phyloP scores from a whole-genome alignment of 768 basidiomycete genomes.

The Boletales sp. region DNA sequence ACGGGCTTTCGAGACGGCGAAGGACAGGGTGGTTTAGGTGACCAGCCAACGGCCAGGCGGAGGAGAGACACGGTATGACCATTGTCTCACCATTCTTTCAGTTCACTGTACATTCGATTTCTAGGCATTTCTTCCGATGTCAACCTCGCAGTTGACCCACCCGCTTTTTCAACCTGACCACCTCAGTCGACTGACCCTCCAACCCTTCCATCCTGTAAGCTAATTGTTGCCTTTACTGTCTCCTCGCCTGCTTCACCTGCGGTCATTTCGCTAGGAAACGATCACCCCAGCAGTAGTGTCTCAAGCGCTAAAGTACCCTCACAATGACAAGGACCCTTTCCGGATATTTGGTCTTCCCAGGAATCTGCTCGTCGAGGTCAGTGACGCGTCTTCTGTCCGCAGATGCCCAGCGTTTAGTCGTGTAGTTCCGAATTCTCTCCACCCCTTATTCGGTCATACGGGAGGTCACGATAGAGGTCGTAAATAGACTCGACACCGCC shows the following conservation, averaged over 20 bases:
- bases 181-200: slow-evolving; percentile 34
- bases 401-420: not conserved
- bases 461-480: slow-evolving; percentile 54
- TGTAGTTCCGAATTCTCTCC: slow-evolving; percentile 65
- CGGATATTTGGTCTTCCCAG: slow-evolving; percentile 70
- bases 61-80: slow-evolving; percentile 21
- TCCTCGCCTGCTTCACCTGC: not conserved
- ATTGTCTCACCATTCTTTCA: not conserved
- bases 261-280: slow-evolving; percentile 26
- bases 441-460: slow-evolving; percentile 72
- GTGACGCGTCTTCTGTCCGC: slow-evolving; percentile 13
- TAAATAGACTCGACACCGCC: slow-evolving; percentile 51
- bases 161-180: slow-evolving; percentile 40
- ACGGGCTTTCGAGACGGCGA: slow-evolving; percentile 8
- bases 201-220: slow-evolving; percentile 43
- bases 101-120: not conserved
- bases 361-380: slow-evolving; percentile 66
- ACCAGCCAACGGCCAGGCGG: slow-evolving; percentile 21
- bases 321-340: slow-evolving; percentile 47
- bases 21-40: slow-evolving; percentile 11
- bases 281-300: slow-evolving; percentile 36
- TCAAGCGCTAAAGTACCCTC: slow-evolving; percentile 43
- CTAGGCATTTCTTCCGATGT: slow-evolving; percentile 44
- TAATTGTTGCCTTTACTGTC: not conserved
- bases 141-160: slow-evolving; percentile 36